Percentiles rank a stretch among this genome's conserved stretches.
Evolutionary conservation across 2,329 filamentous ascomycete genomes (phyloP).

Genomic region (Aspergillus candidus): DNA sequence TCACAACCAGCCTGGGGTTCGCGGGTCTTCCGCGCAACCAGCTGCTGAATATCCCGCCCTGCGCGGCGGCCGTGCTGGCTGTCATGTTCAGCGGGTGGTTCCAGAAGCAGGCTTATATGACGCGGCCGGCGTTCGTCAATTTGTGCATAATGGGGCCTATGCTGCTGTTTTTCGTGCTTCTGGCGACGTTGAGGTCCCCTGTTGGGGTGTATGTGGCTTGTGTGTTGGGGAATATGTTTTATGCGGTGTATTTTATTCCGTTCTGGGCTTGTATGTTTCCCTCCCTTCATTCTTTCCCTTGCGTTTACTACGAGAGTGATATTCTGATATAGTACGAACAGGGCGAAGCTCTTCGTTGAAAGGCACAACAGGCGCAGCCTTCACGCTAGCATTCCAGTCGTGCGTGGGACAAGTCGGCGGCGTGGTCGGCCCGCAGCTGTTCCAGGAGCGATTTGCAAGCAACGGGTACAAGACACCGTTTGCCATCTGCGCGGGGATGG

Average conservation of each 20-base stretch:
- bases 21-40: constrained; percentile 11
- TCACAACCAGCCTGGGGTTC: constrained; percentile 12
- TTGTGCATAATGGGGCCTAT: constrained; percentile 8
- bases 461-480: constrained; percentile 12
- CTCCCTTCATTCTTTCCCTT: neutral
- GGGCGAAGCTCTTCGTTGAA: constrained; percentile 2
- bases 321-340: too few relatives aligned
- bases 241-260: constrained; percentile 11
- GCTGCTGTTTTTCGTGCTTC: constrained; percentile 9
- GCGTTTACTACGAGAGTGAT: too few relatives aligned
- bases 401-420: constrained; percentile 11
- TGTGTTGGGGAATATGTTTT: constrained; percentile 11
- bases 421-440: constrained; percentile 7
- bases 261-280: constrained; percentile 12
- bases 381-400: constrained; percentile 9
- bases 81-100: constrained; percentile 12
- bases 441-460: constrained; percentile 5
- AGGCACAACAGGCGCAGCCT: constrained; percentile 8
- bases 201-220: constrained; percentile 10
- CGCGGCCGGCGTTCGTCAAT: constrained; percentile 10
- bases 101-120: constrained; percentile 8
- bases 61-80: constrained; percentile 5
- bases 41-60: constrained; percentile 9
- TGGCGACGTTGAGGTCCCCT: constrained; percentile 1
- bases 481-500: constrained; percentile 5